phyloP scores from a whole-genome alignment of 441 rosid species.

The Kokia cookei region DNA sequence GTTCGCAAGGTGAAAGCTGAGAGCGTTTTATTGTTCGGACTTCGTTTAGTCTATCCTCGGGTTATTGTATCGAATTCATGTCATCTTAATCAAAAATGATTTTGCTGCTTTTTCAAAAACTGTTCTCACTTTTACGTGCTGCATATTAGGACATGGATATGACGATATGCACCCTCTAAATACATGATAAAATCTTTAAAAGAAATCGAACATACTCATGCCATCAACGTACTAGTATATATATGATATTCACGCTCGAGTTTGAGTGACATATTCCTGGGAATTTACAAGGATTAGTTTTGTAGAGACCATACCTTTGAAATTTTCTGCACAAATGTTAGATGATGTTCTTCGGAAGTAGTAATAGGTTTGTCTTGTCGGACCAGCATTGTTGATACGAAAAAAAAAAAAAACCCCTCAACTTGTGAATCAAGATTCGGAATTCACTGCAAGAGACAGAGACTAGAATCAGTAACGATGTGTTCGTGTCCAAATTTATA shows the following conservation, averaged over 20 bases:
- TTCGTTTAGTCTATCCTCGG: constrained; percentile 1
- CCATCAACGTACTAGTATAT: neutral
- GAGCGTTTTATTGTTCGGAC: constrained; percentile 11
- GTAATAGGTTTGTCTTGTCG: constrained; percentile 10
- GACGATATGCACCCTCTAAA: neutral
- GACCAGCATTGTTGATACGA: neutral
- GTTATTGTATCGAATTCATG: constrained; percentile 4
- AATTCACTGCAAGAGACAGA: neutral
- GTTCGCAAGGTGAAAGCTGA: neutral
- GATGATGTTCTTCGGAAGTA: neutral
- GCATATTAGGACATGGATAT: neutral
- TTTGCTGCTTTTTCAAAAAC: constrained; percentile 5
- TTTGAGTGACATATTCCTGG: neutral
- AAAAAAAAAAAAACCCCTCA: constrained; percentile 10
- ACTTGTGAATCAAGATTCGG: neutral
- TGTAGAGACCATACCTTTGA: no score
- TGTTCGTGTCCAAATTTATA: neutral
- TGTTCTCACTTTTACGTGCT: constrained; percentile 3
- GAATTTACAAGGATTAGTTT: neutral
- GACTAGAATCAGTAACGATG: neutral
- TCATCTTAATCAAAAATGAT: neutral
- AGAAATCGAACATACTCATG: neutral
- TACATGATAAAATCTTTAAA: neutral
- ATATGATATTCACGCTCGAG: neutral
- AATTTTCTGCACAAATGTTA: no score